Evolutionary conservation across 2,329 filamentous ascomycete species (phyloP).

Genomic region (Clarireedia hainanense): DNA sequence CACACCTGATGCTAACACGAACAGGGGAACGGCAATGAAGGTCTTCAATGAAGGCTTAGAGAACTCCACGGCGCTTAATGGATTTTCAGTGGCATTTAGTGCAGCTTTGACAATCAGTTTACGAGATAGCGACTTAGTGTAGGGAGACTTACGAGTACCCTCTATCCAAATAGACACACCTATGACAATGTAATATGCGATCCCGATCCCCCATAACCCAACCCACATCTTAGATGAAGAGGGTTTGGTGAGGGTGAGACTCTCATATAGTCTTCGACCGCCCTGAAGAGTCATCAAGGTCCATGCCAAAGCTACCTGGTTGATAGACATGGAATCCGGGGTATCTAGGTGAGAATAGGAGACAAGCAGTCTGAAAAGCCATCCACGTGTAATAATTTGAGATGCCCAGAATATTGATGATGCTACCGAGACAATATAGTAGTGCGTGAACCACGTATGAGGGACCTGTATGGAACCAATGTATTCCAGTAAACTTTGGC

Average conservation of each 20-base stretch:
- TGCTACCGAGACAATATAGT: conserved; percentile 66
- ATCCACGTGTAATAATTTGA: conserved; percentile 51
- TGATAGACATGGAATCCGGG: conserved; percentile 43
- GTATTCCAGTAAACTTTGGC: conserved; percentile 12
- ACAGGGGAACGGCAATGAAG: conserved; percentile 50
- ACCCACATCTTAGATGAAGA: conserved; percentile 73
- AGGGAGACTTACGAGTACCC: conserved; percentile 51
- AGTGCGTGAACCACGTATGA: conserved; percentile 83
- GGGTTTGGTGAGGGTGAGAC: conserved; percentile 53
- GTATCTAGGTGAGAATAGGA: conserved; percentile 23
- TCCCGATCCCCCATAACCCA: conserved; percentile 71
- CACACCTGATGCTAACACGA: conserved; percentile 59
- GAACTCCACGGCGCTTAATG: conserved; percentile 17
- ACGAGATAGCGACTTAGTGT: background rate
- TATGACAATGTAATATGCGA: conserved; percentile 68
- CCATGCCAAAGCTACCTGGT: conserved; percentile 61
- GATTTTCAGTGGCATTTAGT: conserved; percentile 9
- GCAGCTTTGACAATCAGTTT: conserved; percentile 21
- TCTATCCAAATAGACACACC: conserved; percentile 80
- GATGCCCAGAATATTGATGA: conserved; percentile 68
- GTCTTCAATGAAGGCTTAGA: conserved; percentile 37
- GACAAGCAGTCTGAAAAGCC: conserved; percentile 42
- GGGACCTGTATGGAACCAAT: conserved; percentile 47
- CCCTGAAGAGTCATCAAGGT: conserved; percentile 69
- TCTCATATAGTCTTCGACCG: conserved; percentile 68